Evolutionary conservation across 2,329 filamentous ascomycete species (phyloP).

Genomic region (Exophiala sp.): DNA sequence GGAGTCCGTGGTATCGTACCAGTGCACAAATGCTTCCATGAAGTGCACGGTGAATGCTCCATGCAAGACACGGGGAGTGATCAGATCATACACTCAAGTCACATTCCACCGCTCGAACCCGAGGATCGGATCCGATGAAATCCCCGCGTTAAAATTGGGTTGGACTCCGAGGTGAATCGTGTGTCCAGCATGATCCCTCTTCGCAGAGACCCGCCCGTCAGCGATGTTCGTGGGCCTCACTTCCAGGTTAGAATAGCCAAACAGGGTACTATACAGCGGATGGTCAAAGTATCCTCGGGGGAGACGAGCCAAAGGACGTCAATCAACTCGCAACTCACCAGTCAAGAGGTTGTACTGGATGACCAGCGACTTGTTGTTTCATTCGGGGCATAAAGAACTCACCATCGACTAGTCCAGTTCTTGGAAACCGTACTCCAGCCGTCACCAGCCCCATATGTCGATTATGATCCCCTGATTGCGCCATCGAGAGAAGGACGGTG

Average conservation of each 20-base stretch:
- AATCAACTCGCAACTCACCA: slow-evolving; percentile 50
- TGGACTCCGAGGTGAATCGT: slow-evolving; percentile 27
- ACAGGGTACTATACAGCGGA: slow-evolving; percentile 40
- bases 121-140: background rate
- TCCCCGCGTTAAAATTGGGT: background rate
- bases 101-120: no score
- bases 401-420: slow-evolving; percentile 34
- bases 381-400: slow-evolving; percentile 21
- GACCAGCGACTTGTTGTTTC: slow-evolving; percentile 8
- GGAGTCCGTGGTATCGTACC: slow-evolving; percentile 36
- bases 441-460: slow-evolving; percentile 6
- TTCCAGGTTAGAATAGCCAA: slow-evolving; percentile 41
- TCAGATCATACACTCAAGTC: slow-evolving; percentile 29
- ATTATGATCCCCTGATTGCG: slow-evolving; percentile 23
- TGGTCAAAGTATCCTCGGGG: slow-evolving; percentile 43
- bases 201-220: slow-evolving; percentile 8
- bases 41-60: slow-evolving; percentile 35
- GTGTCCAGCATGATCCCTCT: slow-evolving; percentile 17
- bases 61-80: slow-evolving; percentile 32
- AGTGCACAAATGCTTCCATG: slow-evolving; percentile 42
- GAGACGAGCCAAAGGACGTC: slow-evolving; percentile 44
- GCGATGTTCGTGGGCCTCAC: slow-evolving; percentile 37
- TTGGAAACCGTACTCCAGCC: slow-evolving; percentile 6
- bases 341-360: slow-evolving; percentile 49
- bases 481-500: slow-evolving; percentile 20